Base-by-base conservation (phyloP, 352 stramenopile genomes). In the Pythium phragmiticola region DNA sequence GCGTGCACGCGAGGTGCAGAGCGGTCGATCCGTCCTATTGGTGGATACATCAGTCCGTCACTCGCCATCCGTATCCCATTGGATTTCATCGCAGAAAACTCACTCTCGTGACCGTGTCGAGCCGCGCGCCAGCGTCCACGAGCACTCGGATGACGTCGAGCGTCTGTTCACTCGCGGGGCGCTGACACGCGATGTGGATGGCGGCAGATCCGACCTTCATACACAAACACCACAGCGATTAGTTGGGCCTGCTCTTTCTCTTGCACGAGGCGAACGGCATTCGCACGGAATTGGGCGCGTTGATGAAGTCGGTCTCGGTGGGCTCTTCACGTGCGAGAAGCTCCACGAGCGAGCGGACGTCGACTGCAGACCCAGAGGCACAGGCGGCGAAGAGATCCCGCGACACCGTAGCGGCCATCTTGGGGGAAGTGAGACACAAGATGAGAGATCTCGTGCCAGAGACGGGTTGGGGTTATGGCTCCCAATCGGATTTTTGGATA, bases 161-260 rank as follows among this genome's bases (percentile, higher is more conserved):
- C 7, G 51, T 60, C 17, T 66, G 36, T 21, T 60, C 50, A 33
- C 43, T 48, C 30, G 36, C 41, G 8, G 42, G 19, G 14, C 60
- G 60, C 41, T 66, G 60, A 16, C 60, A 66, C 11, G 60, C 50
- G 6, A 60, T 42, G 50, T 60, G 60, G 16, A 66, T 28, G 13
- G 60, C 28, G 0, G 51, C 26, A n/a, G 33, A n/a, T 7, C 59
- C 59, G 28, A 65, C 17, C 59, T 65, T 47, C 23, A 12, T 8
- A 34, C 49, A 41, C 13, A 30, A 16, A 33, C 8, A 39, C 43
- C 7, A 53, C 26, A 53, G 6, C 21, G 26, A 7, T n/a, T 37
- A 39, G 34, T 39, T 6, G 1, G 26, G 0, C 26, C 26, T 13
- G 34, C 34, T 13, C 7, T 39, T 41, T 37, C 19, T 7, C 6